Evolutionary conservation across 495 filamentous ascomycete species (phyloP).

Genomic region (Aspergillus diversus): DNA sequence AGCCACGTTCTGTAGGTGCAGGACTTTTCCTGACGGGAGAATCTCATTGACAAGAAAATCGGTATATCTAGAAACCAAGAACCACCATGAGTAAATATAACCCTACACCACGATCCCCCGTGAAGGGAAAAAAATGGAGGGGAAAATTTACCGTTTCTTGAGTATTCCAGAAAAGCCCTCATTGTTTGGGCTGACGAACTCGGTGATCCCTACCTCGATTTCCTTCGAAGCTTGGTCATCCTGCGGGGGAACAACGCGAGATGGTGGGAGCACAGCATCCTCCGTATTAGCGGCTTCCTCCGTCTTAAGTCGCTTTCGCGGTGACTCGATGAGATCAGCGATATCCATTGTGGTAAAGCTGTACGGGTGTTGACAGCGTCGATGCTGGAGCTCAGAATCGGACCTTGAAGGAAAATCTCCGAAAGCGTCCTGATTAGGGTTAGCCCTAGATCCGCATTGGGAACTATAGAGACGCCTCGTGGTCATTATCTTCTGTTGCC

Average conservation of each 20-base stretch:
- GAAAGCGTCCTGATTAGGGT: slow-evolving; percentile 9
- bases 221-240: slow-evolving; percentile 49
- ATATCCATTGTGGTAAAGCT: slow-evolving; percentile 37
- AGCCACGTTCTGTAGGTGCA: slow-evolving; percentile 66
- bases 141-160: slow-evolving; percentile 57
- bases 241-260: slow-evolving; percentile 23
- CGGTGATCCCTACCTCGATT: slow-evolving; percentile 57
- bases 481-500: no score
- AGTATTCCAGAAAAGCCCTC: slow-evolving; percentile 58
- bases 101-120: background rate
- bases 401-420: slow-evolving; percentile 21
- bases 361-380: background rate
- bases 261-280: slow-evolving; percentile 19
- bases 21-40: slow-evolving; percentile 70
- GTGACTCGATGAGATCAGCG: slow-evolving; percentile 44
- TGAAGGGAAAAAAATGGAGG: background rate
- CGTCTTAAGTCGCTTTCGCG: slow-evolving; percentile 50
- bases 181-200: slow-evolving; percentile 53
- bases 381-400: slow-evolving; percentile 6
- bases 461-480: slow-evolving; percentile 7
- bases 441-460: slow-evolving; percentile 24
- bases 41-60: slow-evolving; percentile 98
- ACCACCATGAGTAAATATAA: slow-evolving; percentile 16
- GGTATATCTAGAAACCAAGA: slow-evolving; percentile 66
- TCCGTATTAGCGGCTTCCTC: slow-evolving; percentile 30